phyloP scores from a whole-genome alignment of 2,329 filamentous ascomycete species.

The Mycosphaerella arachidis region DNA sequence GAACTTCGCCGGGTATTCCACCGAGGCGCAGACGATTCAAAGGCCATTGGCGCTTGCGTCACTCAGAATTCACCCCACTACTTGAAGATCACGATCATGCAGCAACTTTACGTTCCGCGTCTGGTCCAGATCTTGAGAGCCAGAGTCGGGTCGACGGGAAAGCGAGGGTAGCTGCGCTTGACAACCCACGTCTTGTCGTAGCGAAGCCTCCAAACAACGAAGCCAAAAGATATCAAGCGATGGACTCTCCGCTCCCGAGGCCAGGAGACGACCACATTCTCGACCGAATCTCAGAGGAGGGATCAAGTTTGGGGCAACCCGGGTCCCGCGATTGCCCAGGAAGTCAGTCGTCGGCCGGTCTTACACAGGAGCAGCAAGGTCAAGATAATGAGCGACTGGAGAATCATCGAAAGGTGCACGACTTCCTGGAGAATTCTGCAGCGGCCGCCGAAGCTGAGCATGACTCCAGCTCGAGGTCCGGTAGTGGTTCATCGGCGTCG shows the following conservation, averaged over 20 bases:
- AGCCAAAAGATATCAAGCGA: background rate
- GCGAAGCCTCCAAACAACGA: background rate
- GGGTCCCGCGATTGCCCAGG: background rate
- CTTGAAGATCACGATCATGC: background rate
- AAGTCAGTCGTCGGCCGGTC: background rate
- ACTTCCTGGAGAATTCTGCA: background rate
- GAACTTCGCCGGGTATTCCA: background rate
- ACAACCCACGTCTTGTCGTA: background rate
- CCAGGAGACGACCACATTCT: background rate
- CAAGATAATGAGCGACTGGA: background rate
- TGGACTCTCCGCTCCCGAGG: background rate
- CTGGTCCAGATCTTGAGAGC: background rate
- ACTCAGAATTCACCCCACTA: background rate
- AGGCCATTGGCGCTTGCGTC: background rate
- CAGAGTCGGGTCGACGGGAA: background rate
- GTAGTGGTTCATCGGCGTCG: background rate
- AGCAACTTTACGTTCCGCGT: background rate
- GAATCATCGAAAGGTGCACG: background rate
- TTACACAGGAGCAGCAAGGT: background rate
- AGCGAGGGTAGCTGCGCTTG: background rate
- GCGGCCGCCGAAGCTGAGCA: background rate
- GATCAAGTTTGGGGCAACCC: background rate
- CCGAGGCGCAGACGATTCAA: background rate
- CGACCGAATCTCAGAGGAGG: background rate
- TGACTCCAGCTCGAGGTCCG: background rate